A percentile compares a stretch with the other conserved stretches of the same genome.
These are phyloP conservation scores for Hippophae rhamnoides DNA, from an alignment of 306 rosid species.

Conservation along the genomic window DNA sequence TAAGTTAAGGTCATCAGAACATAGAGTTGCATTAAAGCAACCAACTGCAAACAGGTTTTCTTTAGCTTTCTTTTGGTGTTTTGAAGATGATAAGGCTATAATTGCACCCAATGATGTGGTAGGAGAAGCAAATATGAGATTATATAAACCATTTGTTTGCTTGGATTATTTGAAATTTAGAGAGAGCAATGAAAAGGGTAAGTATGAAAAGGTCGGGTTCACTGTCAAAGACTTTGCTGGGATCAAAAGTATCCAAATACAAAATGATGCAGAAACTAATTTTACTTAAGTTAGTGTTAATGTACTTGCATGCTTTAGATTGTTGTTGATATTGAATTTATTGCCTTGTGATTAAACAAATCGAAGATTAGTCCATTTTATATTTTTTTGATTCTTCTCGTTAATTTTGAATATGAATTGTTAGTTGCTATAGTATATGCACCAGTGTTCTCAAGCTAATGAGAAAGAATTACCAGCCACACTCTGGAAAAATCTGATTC, in stretches of 20 bases:
- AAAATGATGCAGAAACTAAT: too few relatives aligned
- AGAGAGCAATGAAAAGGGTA: conserved; percentile 73
- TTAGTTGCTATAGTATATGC: too few relatives aligned
- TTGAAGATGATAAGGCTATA: conserved; percentile 61
- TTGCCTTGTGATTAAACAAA: too few relatives aligned
- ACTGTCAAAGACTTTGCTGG: conserved; percentile 84
- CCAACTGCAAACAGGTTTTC: conserved; percentile 53
- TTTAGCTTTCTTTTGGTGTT: conserved; percentile 87
- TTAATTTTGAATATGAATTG: too few relatives aligned
- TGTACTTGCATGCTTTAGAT: too few relatives aligned
- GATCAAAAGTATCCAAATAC: conserved; percentile 9
- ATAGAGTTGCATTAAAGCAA: conserved; percentile 60
- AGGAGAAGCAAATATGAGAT: conserved; percentile 45
- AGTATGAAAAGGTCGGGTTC: conserved; percentile 81
- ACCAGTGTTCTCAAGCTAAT: too few relatives aligned
- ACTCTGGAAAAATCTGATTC: too few relatives aligned
- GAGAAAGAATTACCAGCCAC: too few relatives aligned
- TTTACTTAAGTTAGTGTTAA: too few relatives aligned
- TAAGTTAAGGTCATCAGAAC: conserved; percentile 70
- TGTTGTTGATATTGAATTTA: too few relatives aligned
- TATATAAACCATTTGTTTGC: conserved; percentile 55
- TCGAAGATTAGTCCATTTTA: too few relatives aligned
- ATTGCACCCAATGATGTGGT: conserved; percentile 66
- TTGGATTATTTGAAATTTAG: conserved; percentile 71
- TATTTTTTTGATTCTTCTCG: too few relatives aligned